Base-by-base conservation (phyloP, 768 basidiomycete genomes). In the Gloeopeniophorella convolvens region DNA sequence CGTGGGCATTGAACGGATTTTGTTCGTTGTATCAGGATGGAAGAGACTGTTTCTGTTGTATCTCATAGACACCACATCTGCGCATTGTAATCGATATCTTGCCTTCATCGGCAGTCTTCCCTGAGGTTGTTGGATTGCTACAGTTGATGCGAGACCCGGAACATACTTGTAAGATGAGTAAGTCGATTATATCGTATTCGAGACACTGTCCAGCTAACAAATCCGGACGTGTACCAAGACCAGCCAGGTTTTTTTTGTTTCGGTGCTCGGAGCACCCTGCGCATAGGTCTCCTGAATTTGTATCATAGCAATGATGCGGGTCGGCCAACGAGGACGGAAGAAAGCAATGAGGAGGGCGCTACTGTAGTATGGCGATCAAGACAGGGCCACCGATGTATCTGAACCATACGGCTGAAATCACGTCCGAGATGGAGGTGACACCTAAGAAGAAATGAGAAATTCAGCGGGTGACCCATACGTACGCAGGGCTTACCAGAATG, bases 381-480 rank as follows among this genome's bases (percentile, higher is more conserved):
- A n/a, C n/a, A n/a, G n/a, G n/a, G n/a, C n/a, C n/a, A n/a, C n/a
- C n/a, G n/a, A n/a, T n/a, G n/a, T n/a, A n/a, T n/a, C n/a, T n/a
- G n/a, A n/a, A n/a, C n/a, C n/a, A n/a, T n/a, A n/a, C 21, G 28
- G 31, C 10, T 30, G 27, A n/a, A 44, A 20, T 73, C 68, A 84
- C 68, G 81, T 79, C 62, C 87, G 79, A 50, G 85, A 80, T 40
- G 87, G 87, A 42, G 87, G 87, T 4, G 87, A 89, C 37, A 89
- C 87, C 87, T 89, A 47, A 52, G 52, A 46, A 40, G 50, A 54
- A 45, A 26, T n/a, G 48, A 50, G 61, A 50, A 47, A 35, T 16
- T 18, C 33, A 35, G 28, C 40, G 35, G 3, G 30, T 9, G 40
- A 44, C 26, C 18, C 30, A 16, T 11, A 34, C 43, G 36, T 18